Evolutionary conservation across 805 yeast genomes (phyloP).

Genomic region (Candida schatavii): DNA sequence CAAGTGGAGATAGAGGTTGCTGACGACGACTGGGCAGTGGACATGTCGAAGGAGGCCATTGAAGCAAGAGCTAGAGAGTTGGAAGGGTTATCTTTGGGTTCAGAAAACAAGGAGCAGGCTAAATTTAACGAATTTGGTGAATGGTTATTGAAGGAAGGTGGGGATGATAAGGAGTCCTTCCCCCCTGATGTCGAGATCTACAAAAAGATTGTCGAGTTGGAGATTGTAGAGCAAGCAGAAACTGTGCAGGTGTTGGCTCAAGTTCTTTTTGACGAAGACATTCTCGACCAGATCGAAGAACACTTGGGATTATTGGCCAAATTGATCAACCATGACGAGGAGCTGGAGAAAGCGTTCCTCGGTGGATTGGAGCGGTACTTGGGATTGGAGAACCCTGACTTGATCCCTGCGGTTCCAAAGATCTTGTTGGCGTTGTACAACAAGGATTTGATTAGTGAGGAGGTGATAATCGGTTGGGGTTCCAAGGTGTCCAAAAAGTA

Average conservation of each 20-base stretch:
- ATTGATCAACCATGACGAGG: constrained; percentile 56
- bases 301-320: constrained; percentile 85
- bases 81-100: constrained; percentile 55
- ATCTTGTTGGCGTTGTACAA: constrained; percentile 80
- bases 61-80: constrained; percentile 86
- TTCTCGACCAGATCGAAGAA: constrained; percentile 64
- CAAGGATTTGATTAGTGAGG: constrained; percentile 81
- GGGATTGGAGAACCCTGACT: constrained; percentile 71
- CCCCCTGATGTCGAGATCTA: constrained; percentile 88
- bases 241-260: constrained; percentile 92
- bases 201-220: constrained; percentile 81
- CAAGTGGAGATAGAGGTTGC: constrained; percentile 51
- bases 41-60: constrained; percentile 94
- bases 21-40: constrained; percentile 97
- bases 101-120: constrained; percentile 39
- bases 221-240: constrained; percentile 66
- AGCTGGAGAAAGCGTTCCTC: constrained; percentile 81
- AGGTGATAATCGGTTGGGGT: constrained; percentile 79
- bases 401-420: constrained; percentile 74
- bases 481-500: constrained; percentile 88
- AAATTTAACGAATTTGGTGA: constrained; percentile 80
- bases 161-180: constrained; percentile 55
- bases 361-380: constrained; percentile 96
- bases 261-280: constrained; percentile 75
- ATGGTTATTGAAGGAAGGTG: constrained; percentile 64